Percentiles rank a stretch among this genome's conserved stretches.
phyloP scores from a whole-genome alignment of 441 rosid species.

The Erysimum pusillum region DNA sequence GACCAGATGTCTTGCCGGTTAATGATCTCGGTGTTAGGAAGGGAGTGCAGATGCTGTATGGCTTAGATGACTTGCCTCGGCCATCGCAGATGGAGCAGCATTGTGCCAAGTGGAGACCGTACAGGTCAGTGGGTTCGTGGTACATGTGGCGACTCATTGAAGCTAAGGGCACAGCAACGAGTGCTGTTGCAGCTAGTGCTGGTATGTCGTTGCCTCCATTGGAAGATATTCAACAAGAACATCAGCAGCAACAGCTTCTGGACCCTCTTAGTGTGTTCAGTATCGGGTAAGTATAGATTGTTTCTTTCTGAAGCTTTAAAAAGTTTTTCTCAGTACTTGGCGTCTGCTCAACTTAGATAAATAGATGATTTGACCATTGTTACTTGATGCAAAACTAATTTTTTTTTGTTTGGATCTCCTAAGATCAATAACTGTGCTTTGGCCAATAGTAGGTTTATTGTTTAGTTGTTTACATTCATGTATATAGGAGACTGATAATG shows the following conservation, averaged over 20 bases:
- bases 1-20: slow-evolving; percentile 12
- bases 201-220: slow-evolving; percentile 1
- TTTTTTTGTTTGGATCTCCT: neutral
- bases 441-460: neutral
- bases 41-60: slow-evolving; percentile 9
- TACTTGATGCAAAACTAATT: neutral
- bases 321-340: neutral
- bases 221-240: slow-evolving; percentile 7
- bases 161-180: neutral
- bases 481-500: neutral
- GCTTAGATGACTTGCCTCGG: slow-evolving; percentile 6
- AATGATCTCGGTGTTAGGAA: slow-evolving; percentile 7
- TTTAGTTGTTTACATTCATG: neutral
- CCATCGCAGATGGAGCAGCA: slow-evolving; percentile 12
- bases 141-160: slow-evolving; percentile 13
- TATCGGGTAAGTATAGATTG: slow-evolving; percentile 16
- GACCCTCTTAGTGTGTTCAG: slow-evolving; percentile 4
- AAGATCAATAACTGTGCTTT: neutral
- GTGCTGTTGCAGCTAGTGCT: neutral
- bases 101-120: slow-evolving; percentile 10
- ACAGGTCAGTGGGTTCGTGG: slow-evolving; percentile 9
- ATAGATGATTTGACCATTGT: neutral
- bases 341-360: neutral
- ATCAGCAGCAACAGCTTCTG: slow-evolving; percentile 12
- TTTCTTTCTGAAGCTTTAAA: neutral